Percentiles rank a stretch among this genome's conserved stretches.
These are phyloP conservation scores for Tolypocladium sp. DNA, from an alignment of 2,329 filamentous ascomycete species.

Conservation along the genomic window DNA sequence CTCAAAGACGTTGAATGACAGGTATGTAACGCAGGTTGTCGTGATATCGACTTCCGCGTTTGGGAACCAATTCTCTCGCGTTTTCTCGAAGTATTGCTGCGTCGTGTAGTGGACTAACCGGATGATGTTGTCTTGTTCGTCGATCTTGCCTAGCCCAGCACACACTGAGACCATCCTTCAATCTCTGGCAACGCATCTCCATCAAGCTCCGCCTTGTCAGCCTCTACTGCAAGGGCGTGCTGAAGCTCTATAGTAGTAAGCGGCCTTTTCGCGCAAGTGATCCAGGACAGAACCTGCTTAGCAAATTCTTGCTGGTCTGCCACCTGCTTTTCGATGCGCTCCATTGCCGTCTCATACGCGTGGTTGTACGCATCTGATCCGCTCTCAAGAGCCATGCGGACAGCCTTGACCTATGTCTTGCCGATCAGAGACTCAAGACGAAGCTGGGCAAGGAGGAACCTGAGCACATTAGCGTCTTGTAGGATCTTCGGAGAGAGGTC, in stretches of 20 bases:
- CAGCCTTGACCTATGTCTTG: constrained; percentile 16
- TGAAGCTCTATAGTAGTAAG: too few species aligned
- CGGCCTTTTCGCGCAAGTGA: not conserved
- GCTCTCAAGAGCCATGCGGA: constrained; percentile 19
- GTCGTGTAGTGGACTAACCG: constrained; percentile 36
- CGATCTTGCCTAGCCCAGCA: constrained; percentile 30
- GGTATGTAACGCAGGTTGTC: constrained; percentile 23
- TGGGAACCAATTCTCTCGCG: constrained; percentile 18
- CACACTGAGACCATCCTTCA: too few species aligned
- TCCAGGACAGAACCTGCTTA: constrained; percentile 18
- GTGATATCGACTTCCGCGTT: constrained; percentile 17
- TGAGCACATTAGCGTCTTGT: not conserved
- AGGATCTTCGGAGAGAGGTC: not conserved
- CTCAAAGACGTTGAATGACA: constrained; percentile 21
- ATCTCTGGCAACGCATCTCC: too few species aligned
- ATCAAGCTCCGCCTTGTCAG: too few species aligned
- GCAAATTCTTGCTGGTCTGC: constrained; percentile 18
- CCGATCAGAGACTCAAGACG: constrained; percentile 9
- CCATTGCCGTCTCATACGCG: constrained; percentile 32
- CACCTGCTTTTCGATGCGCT: constrained; percentile 29
- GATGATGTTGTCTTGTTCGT: constrained; percentile 26
- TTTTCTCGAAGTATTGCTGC: constrained; percentile 31
- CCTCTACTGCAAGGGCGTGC: too few species aligned
- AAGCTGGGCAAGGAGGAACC: constrained; percentile 11
- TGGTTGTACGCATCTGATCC: constrained; percentile 21